Evolutionary conservation across 768 basidiomycete species (phyloP), one percentile per base, ranked within the genome.

Genomic region (Tulasnella sp.): DNA sequence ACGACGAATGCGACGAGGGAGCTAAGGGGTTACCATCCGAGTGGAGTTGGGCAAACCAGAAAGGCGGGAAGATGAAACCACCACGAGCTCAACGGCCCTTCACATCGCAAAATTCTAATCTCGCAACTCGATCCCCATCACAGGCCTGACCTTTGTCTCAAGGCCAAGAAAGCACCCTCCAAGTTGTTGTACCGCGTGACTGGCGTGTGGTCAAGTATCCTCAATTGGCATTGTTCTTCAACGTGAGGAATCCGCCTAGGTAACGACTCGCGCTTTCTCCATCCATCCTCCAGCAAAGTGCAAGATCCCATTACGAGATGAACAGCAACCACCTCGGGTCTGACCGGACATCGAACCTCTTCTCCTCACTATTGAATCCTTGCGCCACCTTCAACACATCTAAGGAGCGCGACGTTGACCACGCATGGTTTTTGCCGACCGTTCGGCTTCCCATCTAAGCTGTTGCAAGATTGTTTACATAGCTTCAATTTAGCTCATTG

Each of bases 1-100:
- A 77, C 11, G 77, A 77, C 19, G 78, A 77, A 36, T 75, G 75
- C 39, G 74, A 78, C 16, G 39, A 62, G 40, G 79, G 79, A 19
- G 78, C 76, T 12, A 36, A 59, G 26, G 76, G 76, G 29, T 76
- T 77, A 35, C 76, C 76, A 11, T 65, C 64, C 32, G 42, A 73
- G 12, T 77, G 76, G 76, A 71, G 62, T 32, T 65, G 71, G 35
- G 75, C 75, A 17, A 47, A 41, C 26, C 37, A 42, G n/a, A 41
- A 68, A 29, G 67, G 67, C 36, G 67, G 67, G 29, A 34, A 32
- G n/a, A 34, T 32, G 37, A 34, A 19, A 34, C 32, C 67, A 68
- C 35, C 41, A 44, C 42, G n/a, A 7, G 16, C 37, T 39, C 34
- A 35, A 64, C 34, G 14, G 16, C 29, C 29, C 34, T 39, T 34